Conservation (phyloP, 495 filamentous ascomycete species). For the Penicillium crystallinum region DNA sequence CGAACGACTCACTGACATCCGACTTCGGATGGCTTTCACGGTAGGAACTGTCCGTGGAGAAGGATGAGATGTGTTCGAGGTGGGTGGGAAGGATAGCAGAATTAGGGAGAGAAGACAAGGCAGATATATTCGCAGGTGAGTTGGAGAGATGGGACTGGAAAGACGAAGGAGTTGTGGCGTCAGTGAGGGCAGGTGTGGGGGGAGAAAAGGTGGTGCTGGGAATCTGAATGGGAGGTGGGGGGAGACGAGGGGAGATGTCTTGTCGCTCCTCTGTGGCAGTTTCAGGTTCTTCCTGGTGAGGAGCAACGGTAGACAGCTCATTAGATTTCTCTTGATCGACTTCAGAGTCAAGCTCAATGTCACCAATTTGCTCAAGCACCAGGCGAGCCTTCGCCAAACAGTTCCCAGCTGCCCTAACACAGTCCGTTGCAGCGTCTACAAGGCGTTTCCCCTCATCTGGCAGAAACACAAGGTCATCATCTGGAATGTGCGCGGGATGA, state of each 20-base stretch:
- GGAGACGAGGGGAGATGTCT: constrained; percentile 32
- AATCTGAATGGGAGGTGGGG: constrained; percentile 39
- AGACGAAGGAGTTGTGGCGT: constrained; percentile 40
- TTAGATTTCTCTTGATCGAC: constrained; percentile 35
- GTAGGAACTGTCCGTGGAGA: constrained; percentile 22
- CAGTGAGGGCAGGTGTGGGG: constrained; percentile 38
- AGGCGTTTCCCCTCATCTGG: constrained; percentile 74
- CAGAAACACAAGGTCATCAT: constrained; percentile 70
- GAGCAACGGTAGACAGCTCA: constrained; percentile 8
- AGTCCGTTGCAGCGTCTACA: constrained; percentile 76
- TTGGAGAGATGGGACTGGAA: constrained; percentile 29
- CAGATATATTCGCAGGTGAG: constrained; percentile 15
- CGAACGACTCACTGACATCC: constrained; percentile 34
- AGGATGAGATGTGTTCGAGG: constrained; percentile 30
- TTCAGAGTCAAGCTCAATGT: constrained; percentile 79
- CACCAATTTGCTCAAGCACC: constrained; percentile 85
- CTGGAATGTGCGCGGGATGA: constrained; percentile 51
- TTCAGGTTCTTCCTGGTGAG: constrained; percentile 13
- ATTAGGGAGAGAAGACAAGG: constrained; percentile 27
- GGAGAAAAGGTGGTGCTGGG: constrained; percentile 31
- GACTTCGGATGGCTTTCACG: constrained; percentile 32
- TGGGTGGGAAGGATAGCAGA: constrained; percentile 34
- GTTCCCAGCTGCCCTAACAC: constrained; percentile 84
- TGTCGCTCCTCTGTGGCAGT: constrained; percentile 16
- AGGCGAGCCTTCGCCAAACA: constrained; percentile 80